These are phyloP conservation scores for Kwoniella heveanensis DNA, from an alignment of 768 basidiomycete genomes.

Conservation along the genomic window DNA sequence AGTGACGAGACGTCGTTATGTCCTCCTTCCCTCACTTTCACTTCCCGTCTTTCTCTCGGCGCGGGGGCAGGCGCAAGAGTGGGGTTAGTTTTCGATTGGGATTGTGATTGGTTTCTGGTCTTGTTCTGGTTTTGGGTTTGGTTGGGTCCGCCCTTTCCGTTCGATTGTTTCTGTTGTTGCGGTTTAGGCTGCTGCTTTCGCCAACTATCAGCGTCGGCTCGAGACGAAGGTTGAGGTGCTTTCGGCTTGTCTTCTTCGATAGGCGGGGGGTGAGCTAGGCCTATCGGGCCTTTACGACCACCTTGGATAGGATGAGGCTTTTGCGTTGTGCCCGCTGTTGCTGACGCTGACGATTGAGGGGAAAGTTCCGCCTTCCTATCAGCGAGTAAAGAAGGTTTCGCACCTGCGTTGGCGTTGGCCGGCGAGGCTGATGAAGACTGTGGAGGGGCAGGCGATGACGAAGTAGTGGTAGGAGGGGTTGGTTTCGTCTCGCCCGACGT, in stretches of 20 bases:
- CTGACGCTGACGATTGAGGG: not conserved
- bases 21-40: constrained; percentile 38
- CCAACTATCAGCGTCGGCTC: constrained; percentile 17
- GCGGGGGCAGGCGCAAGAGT: not conserved
- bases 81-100: constrained; percentile 2
- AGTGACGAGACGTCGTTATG: constrained; percentile 35
- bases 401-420: not conserved
- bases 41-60: constrained; percentile 40
- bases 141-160: not conserved
- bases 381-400: constrained; percentile 8
- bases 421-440: not conserved
- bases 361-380: constrained; percentile 18
- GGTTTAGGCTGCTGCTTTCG: not conserved
- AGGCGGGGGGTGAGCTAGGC: constrained; percentile 40
- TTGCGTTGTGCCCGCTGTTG: not conserved
- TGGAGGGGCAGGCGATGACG: not conserved
- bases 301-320: constrained; percentile 38
- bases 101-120: not conserved
- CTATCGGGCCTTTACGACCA: constrained; percentile 33
- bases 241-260: constrained; percentile 8
- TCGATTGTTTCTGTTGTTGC: not conserved
- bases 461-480: not conserved
- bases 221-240: not conserved
- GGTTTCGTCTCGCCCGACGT: constrained; percentile 8
- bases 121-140: not conserved